Evolutionary conservation across 257 asterid species (phyloP).

Genomic region (Anisodus tanguticus): DNA sequence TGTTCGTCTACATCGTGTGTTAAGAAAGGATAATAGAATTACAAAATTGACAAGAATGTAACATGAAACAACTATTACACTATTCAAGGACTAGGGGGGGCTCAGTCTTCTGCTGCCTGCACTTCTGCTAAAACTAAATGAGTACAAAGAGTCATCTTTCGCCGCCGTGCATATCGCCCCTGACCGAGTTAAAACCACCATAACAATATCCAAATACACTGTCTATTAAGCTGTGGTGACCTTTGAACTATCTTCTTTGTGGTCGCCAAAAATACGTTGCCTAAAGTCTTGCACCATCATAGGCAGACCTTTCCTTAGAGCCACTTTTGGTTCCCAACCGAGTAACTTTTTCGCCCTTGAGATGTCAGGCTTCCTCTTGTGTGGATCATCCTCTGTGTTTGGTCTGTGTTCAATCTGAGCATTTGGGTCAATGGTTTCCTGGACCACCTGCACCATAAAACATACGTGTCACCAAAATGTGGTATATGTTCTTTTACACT

Average conservation of each 20-base stretch:
- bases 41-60: constrained; percentile 16
- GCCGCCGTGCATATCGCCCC: constrained; percentile 5
- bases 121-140: background rate
- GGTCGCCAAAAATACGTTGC: constrained; percentile 88
- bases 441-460: constrained; percentile 67
- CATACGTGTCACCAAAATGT: background rate
- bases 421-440: constrained; percentile 88
- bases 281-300: constrained; percentile 96
- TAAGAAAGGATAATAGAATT: constrained; percentile 7
- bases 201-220: background rate
- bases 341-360: constrained; percentile 79
- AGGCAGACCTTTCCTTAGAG: constrained; percentile 84
- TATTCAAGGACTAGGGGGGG: background rate
- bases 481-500: background rate
- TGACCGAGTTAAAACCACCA: background rate
- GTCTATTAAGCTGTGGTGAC: constrained; percentile 21
- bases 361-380: constrained; percentile 95
- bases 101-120: background rate
- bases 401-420: constrained; percentile 85
- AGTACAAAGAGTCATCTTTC: background rate
- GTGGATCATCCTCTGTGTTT: constrained; percentile 96
- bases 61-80: background rate
- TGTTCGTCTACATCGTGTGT: background rate
- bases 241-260: constrained; percentile 49
- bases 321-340: constrained; percentile 93